These are phyloP conservation scores for Podila epigama DNA, from an alignment of 192 early-diverging fungal genomes.

Conservation along the genomic window DNA sequence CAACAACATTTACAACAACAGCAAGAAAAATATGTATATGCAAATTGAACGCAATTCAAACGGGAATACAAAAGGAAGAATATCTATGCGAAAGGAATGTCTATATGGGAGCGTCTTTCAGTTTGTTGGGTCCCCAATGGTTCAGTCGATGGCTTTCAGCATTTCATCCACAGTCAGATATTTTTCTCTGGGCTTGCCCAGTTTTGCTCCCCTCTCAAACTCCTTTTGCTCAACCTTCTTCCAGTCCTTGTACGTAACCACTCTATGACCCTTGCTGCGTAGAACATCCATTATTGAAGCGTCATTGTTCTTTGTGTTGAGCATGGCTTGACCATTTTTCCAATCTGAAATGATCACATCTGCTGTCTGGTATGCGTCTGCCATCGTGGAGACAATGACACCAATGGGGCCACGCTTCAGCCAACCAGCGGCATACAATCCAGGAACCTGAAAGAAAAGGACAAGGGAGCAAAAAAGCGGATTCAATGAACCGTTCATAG, in stretches of 20 bases:
- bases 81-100: too few relatives aligned
- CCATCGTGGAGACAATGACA: slow-evolving; percentile 95
- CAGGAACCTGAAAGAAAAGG: slow-evolving; percentile 52
- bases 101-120: too few relatives aligned
- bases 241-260: slow-evolving; percentile 82
- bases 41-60: too few relatives aligned
- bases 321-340: slow-evolving; percentile 50
- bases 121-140: too few relatives aligned
- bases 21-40: too few relatives aligned
- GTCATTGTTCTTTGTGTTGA: slow-evolving; percentile 13
- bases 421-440: slow-evolving; percentile 94
- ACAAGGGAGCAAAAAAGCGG: neutral
- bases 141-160: slow-evolving; percentile 54
- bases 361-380: slow-evolving; percentile 91
- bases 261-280: slow-evolving; percentile 38
- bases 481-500: neutral
- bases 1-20: too few relatives aligned
- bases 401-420: slow-evolving; percentile 94
- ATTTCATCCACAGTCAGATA: slow-evolving; percentile 67
- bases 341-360: slow-evolving; percentile 74
- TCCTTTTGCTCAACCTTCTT: slow-evolving; percentile 82
- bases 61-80: too few relatives aligned
- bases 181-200: slow-evolving; percentile 90
- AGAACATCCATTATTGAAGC: slow-evolving; percentile 45
- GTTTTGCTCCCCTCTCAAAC: slow-evolving; percentile 60